Conservation (phyloP, 2,329 filamentous ascomycete genomes). For the Cylindrodendrum hubeiense region DNA sequence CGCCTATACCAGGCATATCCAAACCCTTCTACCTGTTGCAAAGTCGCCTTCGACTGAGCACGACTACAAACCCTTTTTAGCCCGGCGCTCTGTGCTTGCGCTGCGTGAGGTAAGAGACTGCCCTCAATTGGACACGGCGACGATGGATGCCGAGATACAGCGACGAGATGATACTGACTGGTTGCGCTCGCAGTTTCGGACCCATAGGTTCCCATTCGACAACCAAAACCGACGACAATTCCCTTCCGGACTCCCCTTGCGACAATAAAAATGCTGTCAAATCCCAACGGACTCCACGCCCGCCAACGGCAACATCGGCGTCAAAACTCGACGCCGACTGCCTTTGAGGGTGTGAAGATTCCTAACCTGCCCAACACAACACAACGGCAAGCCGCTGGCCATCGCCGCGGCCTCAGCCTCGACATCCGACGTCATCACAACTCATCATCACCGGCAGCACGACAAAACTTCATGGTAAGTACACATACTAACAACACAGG, state of each 20-base stretch:
- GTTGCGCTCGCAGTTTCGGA: constrained; percentile 54
- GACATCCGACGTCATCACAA: constrained; percentile 75
- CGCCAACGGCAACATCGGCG: constrained; percentile 74
- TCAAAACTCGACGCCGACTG: constrained; percentile 87
- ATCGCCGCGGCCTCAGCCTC: constrained; percentile 87
- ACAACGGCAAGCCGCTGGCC: constrained; percentile 62
- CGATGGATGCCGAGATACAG: background rate
- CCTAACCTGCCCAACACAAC: constrained; percentile 69
- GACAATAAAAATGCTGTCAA: constrained; percentile 80
- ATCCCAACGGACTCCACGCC: constrained; percentile 78
- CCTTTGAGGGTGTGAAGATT: constrained; percentile 81
- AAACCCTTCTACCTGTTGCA: constrained; percentile 37
- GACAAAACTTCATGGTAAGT: constrained; percentile 60
- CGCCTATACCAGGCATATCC: constrained; percentile 51
- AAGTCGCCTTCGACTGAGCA: constrained; percentile 64
- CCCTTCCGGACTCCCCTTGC: constrained; percentile 76
- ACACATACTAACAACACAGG: constrained; percentile 67
- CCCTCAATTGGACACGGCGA: background rate
- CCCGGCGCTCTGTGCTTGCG: constrained; percentile 86
- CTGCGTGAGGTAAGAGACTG: constrained; percentile 77
- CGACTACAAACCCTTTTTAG: constrained; percentile 59
- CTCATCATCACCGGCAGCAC: constrained; percentile 41
- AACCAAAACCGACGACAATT: constrained; percentile 64
- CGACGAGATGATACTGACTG: constrained; percentile 7
- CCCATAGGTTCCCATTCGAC: constrained; percentile 63